Percentiles rank a stretch among this genome's conserved stretches.
Conservation (phyloP, 208 protist species). For the Strigomonas culicis region DNA sequence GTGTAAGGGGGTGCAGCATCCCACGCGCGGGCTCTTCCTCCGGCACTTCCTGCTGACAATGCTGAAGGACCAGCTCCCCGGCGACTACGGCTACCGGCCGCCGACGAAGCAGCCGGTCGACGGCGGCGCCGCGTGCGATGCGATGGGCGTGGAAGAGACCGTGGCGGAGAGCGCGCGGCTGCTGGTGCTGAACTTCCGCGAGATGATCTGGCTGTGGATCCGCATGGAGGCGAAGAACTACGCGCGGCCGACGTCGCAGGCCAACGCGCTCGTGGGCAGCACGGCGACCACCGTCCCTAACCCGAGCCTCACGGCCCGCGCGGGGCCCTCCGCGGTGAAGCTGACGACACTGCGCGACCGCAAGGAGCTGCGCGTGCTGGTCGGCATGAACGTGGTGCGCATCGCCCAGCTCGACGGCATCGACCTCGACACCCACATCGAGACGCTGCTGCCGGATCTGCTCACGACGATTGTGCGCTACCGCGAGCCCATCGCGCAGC, state of each 20-base stretch:
- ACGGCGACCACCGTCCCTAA: conserved; percentile 14
- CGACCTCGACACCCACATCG: conserved; percentile 85
- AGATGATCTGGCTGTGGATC: conserved; percentile 99
- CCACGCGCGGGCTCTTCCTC: conserved; percentile 98
- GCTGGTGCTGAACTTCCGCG: conserved; percentile 97
- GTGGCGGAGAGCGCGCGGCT: conserved; percentile 94
- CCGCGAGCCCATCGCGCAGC: conserved; percentile 96
- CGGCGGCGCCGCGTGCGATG: not conserved
- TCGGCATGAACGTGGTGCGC: conserved; percentile 97
- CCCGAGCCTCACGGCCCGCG: conserved; percentile 12
- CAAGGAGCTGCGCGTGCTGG: conserved; percentile 94
- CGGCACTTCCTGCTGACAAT: conserved; percentile 96
- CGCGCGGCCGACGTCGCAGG: conserved; percentile 10
- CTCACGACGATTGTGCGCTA: conserved; percentile 92
- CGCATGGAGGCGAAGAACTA: conserved; percentile 95
- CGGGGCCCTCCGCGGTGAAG: conserved; percentile 10
- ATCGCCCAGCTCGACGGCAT: conserved; percentile 96
- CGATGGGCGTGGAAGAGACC: conserved; percentile 47
- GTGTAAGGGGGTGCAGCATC: conserved; percentile 99
- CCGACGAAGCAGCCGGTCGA: not conserved
- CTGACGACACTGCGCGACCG: conserved; percentile 90
- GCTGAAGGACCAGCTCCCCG: conserved; percentile 96
- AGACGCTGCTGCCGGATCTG: conserved; percentile 83
- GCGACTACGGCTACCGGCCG: conserved; percentile 40
- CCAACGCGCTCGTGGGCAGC: conserved; percentile 22